These are phyloP conservation scores for Naematelia aurantialba DNA, from an alignment of 768 basidiomycete species.

Conservation along the genomic window DNA sequence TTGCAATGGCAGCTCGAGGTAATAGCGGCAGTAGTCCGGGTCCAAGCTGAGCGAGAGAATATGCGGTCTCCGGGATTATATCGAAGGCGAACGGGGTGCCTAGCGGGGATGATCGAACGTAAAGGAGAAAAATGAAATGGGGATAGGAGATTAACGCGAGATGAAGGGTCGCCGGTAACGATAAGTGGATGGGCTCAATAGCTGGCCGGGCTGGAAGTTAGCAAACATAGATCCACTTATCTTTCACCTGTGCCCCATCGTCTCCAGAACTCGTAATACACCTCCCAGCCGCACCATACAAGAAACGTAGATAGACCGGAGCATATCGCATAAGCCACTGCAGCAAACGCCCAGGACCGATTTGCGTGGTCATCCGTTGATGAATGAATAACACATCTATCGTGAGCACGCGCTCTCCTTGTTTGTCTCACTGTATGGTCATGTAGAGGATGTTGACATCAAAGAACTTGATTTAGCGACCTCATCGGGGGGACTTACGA, in stretches of 20 bases:
- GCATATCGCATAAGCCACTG: constrained; percentile 76
- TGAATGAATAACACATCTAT: constrained; percentile 70
- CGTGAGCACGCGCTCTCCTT: constrained; percentile 5
- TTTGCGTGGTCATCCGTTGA: constrained; percentile 67
- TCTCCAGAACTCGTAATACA: constrained; percentile 34
- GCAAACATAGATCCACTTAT: neutral
- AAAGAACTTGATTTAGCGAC: constrained; percentile 56
- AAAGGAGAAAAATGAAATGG: constrained; percentile 77
- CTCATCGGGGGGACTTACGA: constrained; percentile 22
- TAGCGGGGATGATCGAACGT: constrained; percentile 66
- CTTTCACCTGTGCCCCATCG: constrained; percentile 49
- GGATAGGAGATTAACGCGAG: constrained; percentile 74
- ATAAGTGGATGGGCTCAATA: constrained; percentile 77
- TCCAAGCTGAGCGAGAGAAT: constrained; percentile 77
- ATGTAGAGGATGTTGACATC: constrained; percentile 86
- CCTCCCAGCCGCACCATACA: constrained; percentile 66
- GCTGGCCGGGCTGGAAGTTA: constrained; percentile 67
- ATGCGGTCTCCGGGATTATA: constrained; percentile 76
- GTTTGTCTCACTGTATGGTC: constrained; percentile 67
- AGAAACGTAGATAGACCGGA: constrained; percentile 71
- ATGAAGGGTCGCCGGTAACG: constrained; percentile 69
- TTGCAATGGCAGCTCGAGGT: constrained; percentile 71
- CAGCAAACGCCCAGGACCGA: constrained; percentile 74
- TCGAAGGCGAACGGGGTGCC: constrained; percentile 54
- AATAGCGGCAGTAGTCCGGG: constrained; percentile 77